Evolutionary conservation across 257 asterid genomes (phyloP), one percentile per base, ranked within the genome.

Genomic region (Thymus quinquecostatus): DNA sequence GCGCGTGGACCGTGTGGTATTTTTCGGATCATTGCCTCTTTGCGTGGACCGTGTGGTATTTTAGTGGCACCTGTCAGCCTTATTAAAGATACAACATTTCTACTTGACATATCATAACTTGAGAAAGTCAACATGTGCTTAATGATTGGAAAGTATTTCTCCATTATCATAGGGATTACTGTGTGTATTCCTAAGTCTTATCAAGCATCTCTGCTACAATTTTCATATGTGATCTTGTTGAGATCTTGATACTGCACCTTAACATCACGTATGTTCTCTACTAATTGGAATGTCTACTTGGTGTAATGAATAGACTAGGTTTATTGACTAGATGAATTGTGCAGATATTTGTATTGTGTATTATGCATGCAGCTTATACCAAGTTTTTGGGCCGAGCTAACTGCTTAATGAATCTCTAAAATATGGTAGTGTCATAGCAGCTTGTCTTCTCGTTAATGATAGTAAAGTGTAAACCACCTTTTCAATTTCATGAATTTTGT

Each of bases 371-470:
- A 21, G 41, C 5, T 66, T 74, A 2, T 40, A n/a, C 36, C 21
- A 66, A 58, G 5, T 48, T 66, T 58, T 47, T 34, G 33, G 60
- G 60, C 50, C 60, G 38, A 13, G 45, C 51, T 36, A 36, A 36
- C 64, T 21, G 56, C n/a, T 12, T 45, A 7, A 44, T 43, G 63
- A 41, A 60, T 36, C 36, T 29, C 12, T 50, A 21, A 51, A n/a
- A 54, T 64, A 13, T 10, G 41, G 33, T 27, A 3, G 1, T 13
- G 61, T 71, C 21, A 10, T 27, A 44, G 33, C 21, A 8, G 54
- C 2, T 48, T 55, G 36, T 10, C 38, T 5, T 49, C n/a, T 64
- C 59, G 32, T 55, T 54, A 53, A 62, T 41, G 8, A 53, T 72
- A 10, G 64, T n/a, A 38, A 6, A 3, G 44, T 6, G 6, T 38